Evolutionary conservation across 1,284 basidiomycete genomes (phyloP), one percentile per base, ranked within the genome.

Genomic region (Laetiporus sulphureus): DNA sequence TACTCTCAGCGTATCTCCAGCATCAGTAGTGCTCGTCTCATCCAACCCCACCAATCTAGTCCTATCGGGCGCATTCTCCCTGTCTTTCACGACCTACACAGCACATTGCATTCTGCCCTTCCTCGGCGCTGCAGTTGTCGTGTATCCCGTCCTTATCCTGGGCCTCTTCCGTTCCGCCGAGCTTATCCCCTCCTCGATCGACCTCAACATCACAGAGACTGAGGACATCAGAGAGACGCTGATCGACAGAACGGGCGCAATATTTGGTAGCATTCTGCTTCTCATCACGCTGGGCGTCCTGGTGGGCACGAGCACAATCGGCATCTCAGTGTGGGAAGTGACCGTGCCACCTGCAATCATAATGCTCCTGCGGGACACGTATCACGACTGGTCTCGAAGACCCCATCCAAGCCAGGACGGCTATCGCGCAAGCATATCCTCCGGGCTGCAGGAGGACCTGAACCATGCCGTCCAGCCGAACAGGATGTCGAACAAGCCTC

Each of bases 261-360:
- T 63, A 3, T 62, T 68, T 36, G 67, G 66, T 3, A 59, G 58
- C 40, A 45, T 55, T 5, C 47, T 68, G 10, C 66, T 85, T 46
- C 53, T 69, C 1, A 56, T 67, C 1, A 78, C 80, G 3, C 66
- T 86, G 5, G 67, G 64, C 2, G 63, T 73, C 1, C 65, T 86
- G 2, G 71, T 84, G 1, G 77, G 71, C 1, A 75, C 79, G 36
- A 41, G 75, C 66, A 49, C 76, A 0, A 63, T 67, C 21, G 70
- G 57, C 16, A 32, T 61, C 57, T 55, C 62, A 40, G 91, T 87
- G 5, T 87, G 87, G 78, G 77, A 79, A 65, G 84, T 98, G 36
- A 89, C 83, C 1, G 72, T 91, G n/a, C 93, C 95, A 0, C 92
- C 93, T 24, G 93, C 92, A 0, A 60, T 75, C 1, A 40, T 60